Evolutionary conservation across 1,284 basidiomycete genomes (phyloP), one percentile per base, ranked within the genome.

Genomic region (Singerocomus rubriflavus): DNA sequence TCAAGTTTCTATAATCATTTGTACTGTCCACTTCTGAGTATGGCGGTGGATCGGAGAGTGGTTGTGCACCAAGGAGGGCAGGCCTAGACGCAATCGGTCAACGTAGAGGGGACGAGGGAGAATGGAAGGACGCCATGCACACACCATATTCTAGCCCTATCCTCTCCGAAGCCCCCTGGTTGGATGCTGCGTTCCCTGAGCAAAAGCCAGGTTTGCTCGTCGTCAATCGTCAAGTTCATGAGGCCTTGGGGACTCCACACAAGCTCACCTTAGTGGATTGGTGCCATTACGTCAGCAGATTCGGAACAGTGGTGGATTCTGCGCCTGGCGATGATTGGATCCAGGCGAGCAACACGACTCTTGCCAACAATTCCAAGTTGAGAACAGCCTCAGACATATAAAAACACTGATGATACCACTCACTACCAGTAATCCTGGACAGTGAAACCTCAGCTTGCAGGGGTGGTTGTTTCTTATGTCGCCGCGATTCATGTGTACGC

Each of bases 81-180:
- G 56, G 57, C 68, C 67, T 69, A 40, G 11, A 46, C 44, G 30
- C 50, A 46, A 27, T 44, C n/a, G 30, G 58, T 54, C 40, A 64
- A 44, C 34, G 31, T 17, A 17, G 30, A 29, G 29, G 42, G 44
- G 45, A 29, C 29, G 25, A 29, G 34, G 30, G 49, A n/a, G 38
- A 36, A 26, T 7, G 33, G 44, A n/a, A n/a, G n/a, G 14, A 44
- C 27, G 36, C 32, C 25, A 41, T 43, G 42, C 11, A 67, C 78
- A 53, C 55, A 83, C 87, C 87, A 89, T 58, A 87, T 70, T 39
- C 70, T 62, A 25, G 61, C 68, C 60, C 86, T 75, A 35, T 76
- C 72, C 10, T 69, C 64, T 16, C 83, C 79, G 60, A 89, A 88
- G 2, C 86, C 86, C 27, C 82, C 79, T 33, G 82, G 79, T 45